Conservation (phyloP, 768 basidiomycete species). For the Candolleomyces efflorescens region DNA sequence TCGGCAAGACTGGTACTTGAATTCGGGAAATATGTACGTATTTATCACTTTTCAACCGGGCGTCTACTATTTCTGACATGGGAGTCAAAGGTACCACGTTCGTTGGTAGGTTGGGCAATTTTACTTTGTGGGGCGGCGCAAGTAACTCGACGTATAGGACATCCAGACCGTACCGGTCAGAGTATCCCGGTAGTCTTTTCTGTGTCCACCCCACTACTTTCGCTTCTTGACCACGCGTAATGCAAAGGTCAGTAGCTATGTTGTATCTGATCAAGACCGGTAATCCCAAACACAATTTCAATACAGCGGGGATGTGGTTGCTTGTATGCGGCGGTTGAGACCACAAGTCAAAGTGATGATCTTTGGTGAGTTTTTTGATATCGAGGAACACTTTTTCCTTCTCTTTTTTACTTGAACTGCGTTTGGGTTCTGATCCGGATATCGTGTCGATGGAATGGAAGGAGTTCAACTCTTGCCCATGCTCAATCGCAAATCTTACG, state of each 20-base stretch:
- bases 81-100: slow-evolving; percentile 22
- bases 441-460: too few relatives aligned
- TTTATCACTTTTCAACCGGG: not conserved
- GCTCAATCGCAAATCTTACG: too few relatives aligned
- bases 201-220: slow-evolving; percentile 13
- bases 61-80: not conserved
- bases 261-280: slow-evolving; percentile 22
- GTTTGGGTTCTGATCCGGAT: too few relatives aligned
- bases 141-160: slow-evolving; percentile 23
- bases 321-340: not conserved
- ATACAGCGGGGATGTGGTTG: slow-evolving; percentile 13
- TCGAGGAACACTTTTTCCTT: not conserved
- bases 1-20: not conserved
- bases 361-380: not conserved
- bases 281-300: slow-evolving; percentile 17
- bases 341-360: not conserved
- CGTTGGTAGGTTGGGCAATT: slow-evolving; percentile 20
- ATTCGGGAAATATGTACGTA: not conserved
- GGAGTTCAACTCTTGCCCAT: too few relatives aligned
- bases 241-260: slow-evolving; percentile 13
- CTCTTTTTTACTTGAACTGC: not conserved
- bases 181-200: not conserved
- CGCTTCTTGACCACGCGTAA: slow-evolving; percentile 9
- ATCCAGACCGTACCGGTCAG: slow-evolving; percentile 13
- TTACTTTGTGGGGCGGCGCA: slow-evolving; percentile 16